Conservation (phyloP, 1,139 yeast genomes). For the Taphrina confusa region DNA sequence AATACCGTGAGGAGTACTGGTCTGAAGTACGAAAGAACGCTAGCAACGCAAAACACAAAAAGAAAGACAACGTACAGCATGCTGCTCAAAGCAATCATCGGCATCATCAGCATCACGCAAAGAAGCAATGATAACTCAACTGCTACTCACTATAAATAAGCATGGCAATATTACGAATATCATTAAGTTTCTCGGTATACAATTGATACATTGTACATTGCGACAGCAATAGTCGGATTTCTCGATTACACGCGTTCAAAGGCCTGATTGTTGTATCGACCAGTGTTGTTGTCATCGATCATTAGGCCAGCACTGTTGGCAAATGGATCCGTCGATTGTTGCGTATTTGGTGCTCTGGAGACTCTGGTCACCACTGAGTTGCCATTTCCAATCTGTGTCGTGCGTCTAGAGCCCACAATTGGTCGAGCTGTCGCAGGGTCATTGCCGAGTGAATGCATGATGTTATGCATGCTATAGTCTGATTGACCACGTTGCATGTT, state of each 20-base stretch:
- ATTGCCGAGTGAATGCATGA: not conserved
- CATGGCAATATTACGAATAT: not conserved
- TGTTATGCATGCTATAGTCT: slow-evolving; percentile 12
- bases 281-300: not conserved
- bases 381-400: slow-evolving; percentile 1
- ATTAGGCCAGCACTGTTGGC: slow-evolving; percentile 1
- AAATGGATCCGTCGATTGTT: slow-evolving; percentile 13
- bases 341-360: not conserved
- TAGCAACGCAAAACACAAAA: not conserved
- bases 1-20: slow-evolving; percentile 27
- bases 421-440: not conserved
- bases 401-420: not conserved
- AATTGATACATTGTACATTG: not conserved
- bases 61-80: not conserved
- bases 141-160: too few species aligned
- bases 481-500: slow-evolving; percentile 8
- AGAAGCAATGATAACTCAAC: too few species aligned
- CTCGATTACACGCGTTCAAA: too few species aligned
- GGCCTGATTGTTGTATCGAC: slow-evolving; percentile 1
- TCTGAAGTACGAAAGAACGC: slow-evolving; percentile 23
- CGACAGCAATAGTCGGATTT: too few species aligned
- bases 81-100: not conserved
- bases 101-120: not conserved
- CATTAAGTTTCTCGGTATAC: not conserved
- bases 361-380: slow-evolving; percentile 2